Percentiles rank a stretch among this genome's conserved stretches.
phyloP scores from a whole-genome alignment of 805 yeast genomes.

The Suhomyces vadensis region DNA sequence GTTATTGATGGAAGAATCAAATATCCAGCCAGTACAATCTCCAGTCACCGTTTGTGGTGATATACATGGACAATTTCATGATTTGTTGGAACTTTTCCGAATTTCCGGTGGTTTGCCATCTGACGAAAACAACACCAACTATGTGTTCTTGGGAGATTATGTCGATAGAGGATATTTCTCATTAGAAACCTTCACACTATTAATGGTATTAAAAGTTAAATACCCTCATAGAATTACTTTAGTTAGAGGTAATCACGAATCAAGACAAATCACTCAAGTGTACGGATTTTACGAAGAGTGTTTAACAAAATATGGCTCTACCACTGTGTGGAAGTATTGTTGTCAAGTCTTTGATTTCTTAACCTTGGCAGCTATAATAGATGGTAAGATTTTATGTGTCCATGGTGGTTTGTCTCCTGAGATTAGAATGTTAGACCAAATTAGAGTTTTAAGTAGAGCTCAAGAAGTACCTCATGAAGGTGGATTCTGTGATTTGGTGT shows the following conservation, averaged over 20 bases:
- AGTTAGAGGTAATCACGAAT: conserved; percentile 97
- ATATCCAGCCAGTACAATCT: conserved; percentile 88
- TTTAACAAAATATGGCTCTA: conserved; percentile 86
- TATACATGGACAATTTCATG: conserved; percentile 98
- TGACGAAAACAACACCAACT: conserved; percentile 60
- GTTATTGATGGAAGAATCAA: conserved; percentile 91
- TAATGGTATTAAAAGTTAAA: conserved; percentile 91
- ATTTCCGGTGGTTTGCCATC: conserved; percentile 92
- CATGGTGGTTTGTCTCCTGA: conserved; percentile 98
- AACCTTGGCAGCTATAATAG: conserved; percentile 93
- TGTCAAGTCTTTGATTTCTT: conserved; percentile 95
- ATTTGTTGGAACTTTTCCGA: conserved; percentile 83
- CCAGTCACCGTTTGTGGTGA: conserved; percentile 98
- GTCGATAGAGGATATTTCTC: conserved; percentile 98
- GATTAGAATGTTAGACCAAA: conserved; percentile 95
- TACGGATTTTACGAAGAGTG: conserved; percentile 98
- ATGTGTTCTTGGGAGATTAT: conserved; percentile 90
- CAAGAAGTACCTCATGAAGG: conserved; percentile 99
- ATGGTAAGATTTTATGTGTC: conserved; percentile 90
- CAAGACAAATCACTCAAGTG: conserved; percentile 97
- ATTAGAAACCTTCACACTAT: conserved; percentile 86
- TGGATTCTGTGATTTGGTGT: conserved; percentile 94
- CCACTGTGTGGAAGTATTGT: conserved; percentile 94
- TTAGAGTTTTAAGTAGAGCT: conserved; percentile 89
- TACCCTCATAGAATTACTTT: conserved; percentile 83